Conservation (phyloP, 2,329 filamentous ascomycete species). For the Setomelanomma holmii region DNA sequence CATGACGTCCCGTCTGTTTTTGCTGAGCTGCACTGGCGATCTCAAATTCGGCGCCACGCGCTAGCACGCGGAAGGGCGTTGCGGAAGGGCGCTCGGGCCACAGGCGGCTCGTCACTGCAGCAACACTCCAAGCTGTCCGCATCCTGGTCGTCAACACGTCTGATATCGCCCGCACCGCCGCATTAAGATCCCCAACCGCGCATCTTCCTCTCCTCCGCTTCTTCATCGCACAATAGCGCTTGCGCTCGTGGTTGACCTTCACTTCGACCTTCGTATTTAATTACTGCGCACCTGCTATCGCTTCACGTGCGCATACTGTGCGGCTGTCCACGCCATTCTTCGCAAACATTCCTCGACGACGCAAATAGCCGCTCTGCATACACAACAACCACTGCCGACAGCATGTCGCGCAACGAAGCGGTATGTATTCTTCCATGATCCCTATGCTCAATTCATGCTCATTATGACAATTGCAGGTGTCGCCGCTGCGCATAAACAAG, state of each 20-base stretch:
- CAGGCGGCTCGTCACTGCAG: slow-evolving; percentile 19
- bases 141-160: slow-evolving; percentile 34
- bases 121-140: slow-evolving; percentile 26
- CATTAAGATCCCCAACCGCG: slow-evolving; percentile 24
- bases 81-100: not conserved
- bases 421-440: slow-evolving; percentile 35
- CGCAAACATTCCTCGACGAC: slow-evolving; percentile 35
- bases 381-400: slow-evolving; percentile 19
- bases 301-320: slow-evolving; percentile 27
- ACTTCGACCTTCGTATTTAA: slow-evolving; percentile 28
- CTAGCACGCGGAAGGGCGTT: not conserved
- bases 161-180: slow-evolving; percentile 24
- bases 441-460: slow-evolving; percentile 8
- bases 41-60: not conserved
- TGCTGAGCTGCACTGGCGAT: slow-evolving; percentile 9
- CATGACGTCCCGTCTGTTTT: not conserved
- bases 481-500: slow-evolving; percentile 82
- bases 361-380: slow-evolving; percentile 31
- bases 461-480: slow-evolving; percentile 61
- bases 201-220: slow-evolving; percentile 35
- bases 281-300: slow-evolving; percentile 21
- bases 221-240: slow-evolving; percentile 35
- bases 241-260: slow-evolving; percentile 37
- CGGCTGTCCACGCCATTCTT: slow-evolving; percentile 43
- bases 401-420: slow-evolving; percentile 51